Evolutionary conservation across 306 rosid genomes (phyloP).

Genomic region (Vigna mungo): DNA sequence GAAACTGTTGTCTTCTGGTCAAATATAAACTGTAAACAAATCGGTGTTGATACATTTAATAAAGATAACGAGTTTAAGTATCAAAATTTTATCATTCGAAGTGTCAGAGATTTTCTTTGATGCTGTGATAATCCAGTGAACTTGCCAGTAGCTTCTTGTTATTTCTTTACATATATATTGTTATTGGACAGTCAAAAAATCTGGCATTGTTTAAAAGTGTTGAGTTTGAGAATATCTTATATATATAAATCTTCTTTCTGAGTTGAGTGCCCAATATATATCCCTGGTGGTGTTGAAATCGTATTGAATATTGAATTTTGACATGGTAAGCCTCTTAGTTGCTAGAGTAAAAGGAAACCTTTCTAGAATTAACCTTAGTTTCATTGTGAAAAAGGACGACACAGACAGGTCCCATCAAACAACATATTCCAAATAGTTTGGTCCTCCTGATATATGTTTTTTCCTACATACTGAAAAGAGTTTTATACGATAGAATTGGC

Average conservation of each 20-base stretch:
- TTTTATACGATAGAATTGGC: neutral
- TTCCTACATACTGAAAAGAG: neutral
- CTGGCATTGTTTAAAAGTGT: no score
- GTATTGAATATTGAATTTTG: neutral
- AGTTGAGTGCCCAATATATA: no score
- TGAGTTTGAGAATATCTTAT: no score
- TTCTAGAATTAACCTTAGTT: neutral
- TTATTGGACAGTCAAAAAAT: no score
- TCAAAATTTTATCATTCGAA: neutral
- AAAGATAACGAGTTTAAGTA: neutral
- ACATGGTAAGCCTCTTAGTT: neutral
- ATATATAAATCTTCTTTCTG: no score
- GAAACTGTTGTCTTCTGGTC: neutral
- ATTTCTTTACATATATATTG: neutral
- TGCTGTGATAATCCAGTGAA: constrained; percentile 5
- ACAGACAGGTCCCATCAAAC: neutral
- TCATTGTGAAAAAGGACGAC: constrained; percentile 4
- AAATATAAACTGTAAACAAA: neutral
- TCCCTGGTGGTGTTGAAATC: constrained; percentile 1
- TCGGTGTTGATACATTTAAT: neutral
- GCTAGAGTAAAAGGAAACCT: no score
- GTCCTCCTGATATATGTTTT: neutral
- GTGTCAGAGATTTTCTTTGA: neutral
- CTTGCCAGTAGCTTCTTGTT: neutral
- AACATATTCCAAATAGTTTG: neutral